A percentile compares a stretch with the other conserved stretches of the same genome.
phyloP scores from a whole-genome alignment of 306 rosid genomes.

The Malus orientalis region DNA sequence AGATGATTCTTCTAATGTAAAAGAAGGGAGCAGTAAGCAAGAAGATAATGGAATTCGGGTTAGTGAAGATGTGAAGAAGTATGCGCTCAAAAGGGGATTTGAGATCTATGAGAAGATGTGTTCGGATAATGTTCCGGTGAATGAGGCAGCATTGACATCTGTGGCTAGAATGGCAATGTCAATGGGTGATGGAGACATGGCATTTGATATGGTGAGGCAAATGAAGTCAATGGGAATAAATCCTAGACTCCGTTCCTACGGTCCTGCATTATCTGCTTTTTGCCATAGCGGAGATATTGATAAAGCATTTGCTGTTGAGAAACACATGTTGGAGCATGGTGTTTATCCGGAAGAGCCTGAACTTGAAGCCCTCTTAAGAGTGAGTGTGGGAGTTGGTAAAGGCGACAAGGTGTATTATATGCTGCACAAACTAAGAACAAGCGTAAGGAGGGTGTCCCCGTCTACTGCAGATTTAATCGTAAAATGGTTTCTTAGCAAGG shows the following conservation, averaged over 20 bases:
- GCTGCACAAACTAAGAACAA: slow-evolving; percentile 69
- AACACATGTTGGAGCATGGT: slow-evolving; percentile 79
- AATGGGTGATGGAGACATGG: slow-evolving; percentile 75
- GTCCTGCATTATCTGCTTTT: slow-evolving; percentile 67
- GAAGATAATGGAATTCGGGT: slow-evolving; percentile 37
- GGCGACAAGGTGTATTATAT: slow-evolving; percentile 72
- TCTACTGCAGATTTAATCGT: slow-evolving; percentile 53
- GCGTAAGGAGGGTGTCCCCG: slow-evolving; percentile 53
- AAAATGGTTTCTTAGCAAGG: slow-evolving; percentile 62
- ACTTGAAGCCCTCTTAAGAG: slow-evolving; percentile 62
- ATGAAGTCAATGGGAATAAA: slow-evolving; percentile 73
- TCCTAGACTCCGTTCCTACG: slow-evolving; percentile 80
- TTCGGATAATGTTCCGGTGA: slow-evolving; percentile 46
- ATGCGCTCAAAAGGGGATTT: slow-evolving; percentile 62
- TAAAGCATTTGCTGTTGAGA: slow-evolving; percentile 75
- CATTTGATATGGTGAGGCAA: slow-evolving; percentile 80
- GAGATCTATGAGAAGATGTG: slow-evolving; percentile 74
- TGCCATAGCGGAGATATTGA: slow-evolving; percentile 59
- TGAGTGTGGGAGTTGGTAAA: slow-evolving; percentile 43
- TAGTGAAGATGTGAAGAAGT: slow-evolving; percentile 58
- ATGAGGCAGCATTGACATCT: slow-evolving; percentile 90
- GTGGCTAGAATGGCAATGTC: slow-evolving; percentile 97
- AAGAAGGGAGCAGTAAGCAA: slow-evolving; percentile 20
- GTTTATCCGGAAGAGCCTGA: slow-evolving; percentile 90
- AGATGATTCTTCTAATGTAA: slow-evolving; percentile 9